phyloP scores from a whole-genome alignment of 371 early-diverging fungal genomes.

The Syncephalastrum monosporum region DNA sequence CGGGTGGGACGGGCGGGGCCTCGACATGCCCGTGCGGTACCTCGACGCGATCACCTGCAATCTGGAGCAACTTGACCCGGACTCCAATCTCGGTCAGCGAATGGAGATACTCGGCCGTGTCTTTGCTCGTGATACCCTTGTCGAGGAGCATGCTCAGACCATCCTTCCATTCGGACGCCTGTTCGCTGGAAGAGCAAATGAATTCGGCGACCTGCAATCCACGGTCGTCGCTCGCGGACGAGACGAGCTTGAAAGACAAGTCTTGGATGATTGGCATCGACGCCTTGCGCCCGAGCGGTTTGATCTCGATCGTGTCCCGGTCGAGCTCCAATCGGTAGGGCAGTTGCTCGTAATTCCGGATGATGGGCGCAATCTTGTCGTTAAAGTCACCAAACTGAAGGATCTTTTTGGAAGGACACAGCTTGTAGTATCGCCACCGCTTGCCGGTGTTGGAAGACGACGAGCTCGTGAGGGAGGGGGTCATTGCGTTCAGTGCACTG shows the following conservation, averaged over 20 bases:
- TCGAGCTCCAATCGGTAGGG: slow-evolving; percentile 58
- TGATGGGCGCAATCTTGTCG: slow-evolving; percentile 37
- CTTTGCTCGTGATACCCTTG: slow-evolving; percentile 61
- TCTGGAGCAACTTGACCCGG: slow-evolving; percentile 64
- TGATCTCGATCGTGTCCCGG: slow-evolving; percentile 48
- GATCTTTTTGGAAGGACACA: slow-evolving; percentile 59
- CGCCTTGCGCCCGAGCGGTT: slow-evolving; percentile 33
- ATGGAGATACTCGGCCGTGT: slow-evolving; percentile 63
- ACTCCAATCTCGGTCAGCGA: slow-evolving; percentile 71
- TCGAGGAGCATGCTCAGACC: slow-evolving; percentile 76
- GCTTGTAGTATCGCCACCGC: slow-evolving; percentile 63
- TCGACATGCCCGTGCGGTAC: slow-evolving; percentile 51
- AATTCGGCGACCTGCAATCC: slow-evolving; percentile 48
- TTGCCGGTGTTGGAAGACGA: slow-evolving; percentile 15
- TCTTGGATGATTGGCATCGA: slow-evolving; percentile 7
- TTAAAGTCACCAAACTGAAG: slow-evolving; percentile 72
- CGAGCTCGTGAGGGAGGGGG: background rate
- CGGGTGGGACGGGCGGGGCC: slow-evolving; percentile 42
- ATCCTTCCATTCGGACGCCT: slow-evolving; percentile 79
- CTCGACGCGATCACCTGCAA: slow-evolving; percentile 66
- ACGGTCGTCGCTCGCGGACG: too few relatives aligned
- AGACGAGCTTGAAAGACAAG: too few relatives aligned
- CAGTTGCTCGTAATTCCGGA: slow-evolving; percentile 29
- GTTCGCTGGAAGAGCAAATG: slow-evolving; percentile 45
- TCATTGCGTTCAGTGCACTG: background rate